Evolutionary conservation across 139 green algal species (phyloP), one percentile per base, ranked within the genome.

Genomic region (Chlamydomonas sp.): DNA sequence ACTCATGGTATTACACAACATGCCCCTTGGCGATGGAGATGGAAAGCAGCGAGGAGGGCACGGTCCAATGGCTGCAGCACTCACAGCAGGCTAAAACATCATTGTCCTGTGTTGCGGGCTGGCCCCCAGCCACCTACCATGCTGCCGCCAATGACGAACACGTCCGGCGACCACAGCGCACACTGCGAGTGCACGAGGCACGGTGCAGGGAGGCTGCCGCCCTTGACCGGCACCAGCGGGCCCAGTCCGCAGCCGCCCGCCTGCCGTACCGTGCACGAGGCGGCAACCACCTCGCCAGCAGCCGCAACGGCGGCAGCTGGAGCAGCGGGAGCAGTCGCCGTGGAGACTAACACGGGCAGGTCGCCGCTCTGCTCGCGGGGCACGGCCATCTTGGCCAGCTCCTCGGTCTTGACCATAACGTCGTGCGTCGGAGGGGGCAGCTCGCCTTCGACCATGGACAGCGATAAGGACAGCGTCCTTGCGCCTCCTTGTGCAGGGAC

Each of bases 111-210:
- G 6, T 63, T 81, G n/a, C 17, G 64, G 16, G 63, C 58, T 9
- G 58, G 2, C 77, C 18, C 62, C 63, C 82, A 31, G 10, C 9
- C 3, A 66, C 86, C 77, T 62, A 90, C 87, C 81, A 91, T 82
- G 2, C 20, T 59, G 1, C 76, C 85, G 59, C 59, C 85, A 16
- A 79, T 77, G 20, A 89, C 31, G 17, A 84, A 82, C 1, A 96
- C 94, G 68, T 96, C 94, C 7, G 93, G 90, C 4, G 91, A 96
- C 95, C 95, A 97, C 72, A 90, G 82, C 9, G 92, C 93, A 81
- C 94, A 97, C 83, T 97, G 93, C 63, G 90, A 81, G 86, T 97
- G 94, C 17, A 96, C 84, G 63, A 49, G 58, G 66, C 80, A 49
- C 63, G 63, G 12, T 15, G n/a, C 8, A n/a, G 49, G 63, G 17